These are phyloP conservation scores for Boletus semigastroideus DNA, from an alignment of 1,284 basidiomycete genomes.

Conservation along the genomic window DNA sequence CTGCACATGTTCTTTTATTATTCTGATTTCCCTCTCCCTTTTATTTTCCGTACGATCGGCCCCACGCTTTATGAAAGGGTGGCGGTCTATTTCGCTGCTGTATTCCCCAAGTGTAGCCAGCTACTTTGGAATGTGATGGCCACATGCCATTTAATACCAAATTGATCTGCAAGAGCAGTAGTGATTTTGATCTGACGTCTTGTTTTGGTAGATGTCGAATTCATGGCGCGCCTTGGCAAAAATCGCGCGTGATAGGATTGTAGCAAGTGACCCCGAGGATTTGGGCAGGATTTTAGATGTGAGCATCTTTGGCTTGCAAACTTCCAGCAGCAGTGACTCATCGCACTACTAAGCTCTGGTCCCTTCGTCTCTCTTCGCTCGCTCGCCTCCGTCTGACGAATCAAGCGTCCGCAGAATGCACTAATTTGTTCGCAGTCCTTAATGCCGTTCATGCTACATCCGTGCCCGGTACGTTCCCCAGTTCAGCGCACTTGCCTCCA, in stretches of 20 bases:
- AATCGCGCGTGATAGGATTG: slow-evolving; percentile 75
- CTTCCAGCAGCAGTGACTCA: not conserved
- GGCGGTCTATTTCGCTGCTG: slow-evolving; percentile 18
- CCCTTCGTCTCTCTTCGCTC: slow-evolving; percentile 72
- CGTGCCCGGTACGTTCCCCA: slow-evolving; percentile 27
- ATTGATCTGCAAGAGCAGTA: not conserved
- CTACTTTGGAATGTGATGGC: slow-evolving; percentile 22
- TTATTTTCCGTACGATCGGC: slow-evolving; percentile 21
- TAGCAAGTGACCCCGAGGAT: slow-evolving; percentile 66
- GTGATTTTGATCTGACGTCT: slow-evolving; percentile 15
- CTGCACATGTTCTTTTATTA: slow-evolving; percentile 23
- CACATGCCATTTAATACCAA: not conserved
- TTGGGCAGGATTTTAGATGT: slow-evolving; percentile 65
- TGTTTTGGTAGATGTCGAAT: slow-evolving; percentile 65
- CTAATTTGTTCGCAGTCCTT: slow-evolving; percentile 74
- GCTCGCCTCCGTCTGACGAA: slow-evolving; percentile 79
- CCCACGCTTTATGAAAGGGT: slow-evolving; percentile 7
- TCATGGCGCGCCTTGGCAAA: slow-evolving; percentile 78
- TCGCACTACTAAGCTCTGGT: slow-evolving; percentile 61
- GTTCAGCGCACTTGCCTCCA: slow-evolving; percentile 8
- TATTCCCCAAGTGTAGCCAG: slow-evolving; percentile 24
- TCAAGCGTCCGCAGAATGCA: slow-evolving; percentile 76
- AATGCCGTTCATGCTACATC: slow-evolving; percentile 50
- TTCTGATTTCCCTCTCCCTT: slow-evolving; percentile 26
- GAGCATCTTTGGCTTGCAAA: slow-evolving; percentile 29